phyloP scores from a whole-genome alignment of 106 monocot genomes.

The Alisma plantagoaquatica region DNA sequence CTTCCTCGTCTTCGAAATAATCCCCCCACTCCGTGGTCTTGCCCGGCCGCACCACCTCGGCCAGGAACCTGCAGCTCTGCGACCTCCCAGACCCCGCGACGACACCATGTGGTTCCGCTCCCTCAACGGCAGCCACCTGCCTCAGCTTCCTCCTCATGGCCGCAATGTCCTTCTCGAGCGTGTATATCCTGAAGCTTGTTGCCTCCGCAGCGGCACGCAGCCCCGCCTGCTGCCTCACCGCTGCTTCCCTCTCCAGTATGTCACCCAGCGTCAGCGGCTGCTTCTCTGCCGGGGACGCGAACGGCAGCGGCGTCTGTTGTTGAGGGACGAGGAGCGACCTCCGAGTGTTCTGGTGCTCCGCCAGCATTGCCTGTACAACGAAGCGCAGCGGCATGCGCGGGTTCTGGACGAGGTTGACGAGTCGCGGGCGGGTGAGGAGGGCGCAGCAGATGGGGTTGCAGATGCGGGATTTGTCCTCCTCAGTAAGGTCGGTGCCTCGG shows the following conservation, averaged over 20 bases:
- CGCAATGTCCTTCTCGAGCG: constrained; percentile 55
- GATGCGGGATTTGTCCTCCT: constrained; percentile 65
- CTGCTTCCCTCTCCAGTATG: constrained; percentile 64
- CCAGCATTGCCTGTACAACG: constrained; percentile 80
- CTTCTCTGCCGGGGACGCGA: neutral
- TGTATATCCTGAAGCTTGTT: constrained; percentile 45
- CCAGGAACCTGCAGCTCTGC: constrained; percentile 31
- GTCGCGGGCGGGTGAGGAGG: constrained; percentile 41
- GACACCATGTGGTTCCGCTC: too few species aligned
- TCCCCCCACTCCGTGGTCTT: neutral
- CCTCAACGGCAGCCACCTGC: constrained; percentile 23
- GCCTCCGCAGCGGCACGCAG: constrained; percentile 52
- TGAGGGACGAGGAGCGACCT: constrained; percentile 24
- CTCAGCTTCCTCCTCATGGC: constrained; percentile 37
- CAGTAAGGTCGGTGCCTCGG: constrained; percentile 33
- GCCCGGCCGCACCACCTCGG: neutral
- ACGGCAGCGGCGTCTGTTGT: too few species aligned
- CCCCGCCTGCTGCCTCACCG: constrained; percentile 38
- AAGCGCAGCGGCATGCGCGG: constrained; percentile 76
- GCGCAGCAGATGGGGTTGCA: constrained; percentile 45
- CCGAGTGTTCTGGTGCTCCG: constrained; percentile 70
- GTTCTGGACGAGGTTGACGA: constrained; percentile 74
- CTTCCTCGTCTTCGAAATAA: constrained; percentile 4
- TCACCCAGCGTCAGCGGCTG: constrained; percentile 37
- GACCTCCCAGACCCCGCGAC: constrained; percentile 20